Evolutionary conservation across 495 filamentous ascomycete genomes (phyloP).

Genomic region (Lepidopterella palustris): DNA sequence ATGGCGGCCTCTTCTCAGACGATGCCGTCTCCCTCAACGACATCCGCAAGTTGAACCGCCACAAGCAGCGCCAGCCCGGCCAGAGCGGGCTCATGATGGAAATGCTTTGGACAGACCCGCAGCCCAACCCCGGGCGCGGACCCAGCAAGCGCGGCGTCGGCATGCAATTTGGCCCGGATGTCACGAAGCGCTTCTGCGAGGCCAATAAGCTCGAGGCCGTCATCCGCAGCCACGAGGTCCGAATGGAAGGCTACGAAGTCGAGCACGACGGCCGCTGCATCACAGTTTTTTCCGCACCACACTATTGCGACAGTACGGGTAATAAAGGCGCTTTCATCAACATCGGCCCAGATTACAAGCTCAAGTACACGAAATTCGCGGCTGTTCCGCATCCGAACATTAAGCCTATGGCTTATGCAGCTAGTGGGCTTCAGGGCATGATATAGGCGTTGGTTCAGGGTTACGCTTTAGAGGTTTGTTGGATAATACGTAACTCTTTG

Average conservation of each 20-base stretch:
- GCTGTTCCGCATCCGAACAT: slow-evolving; percentile 94
- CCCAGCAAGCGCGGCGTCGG: slow-evolving; percentile 97
- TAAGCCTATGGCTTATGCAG: slow-evolving; percentile 68
- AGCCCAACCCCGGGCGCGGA: slow-evolving; percentile 73
- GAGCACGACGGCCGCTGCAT: slow-evolving; percentile 96
- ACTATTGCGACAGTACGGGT: slow-evolving; percentile 94
- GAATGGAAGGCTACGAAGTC: slow-evolving; percentile 96
- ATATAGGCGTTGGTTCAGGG: too few species aligned
- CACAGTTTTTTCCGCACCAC: slow-evolving; percentile 97
- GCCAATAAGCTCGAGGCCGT: slow-evolving; percentile 89
- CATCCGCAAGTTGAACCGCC: slow-evolving; percentile 84
- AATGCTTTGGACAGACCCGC: slow-evolving; percentile 99
- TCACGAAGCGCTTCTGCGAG: slow-evolving; percentile 96
- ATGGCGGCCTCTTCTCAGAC: slow-evolving; percentile 96
- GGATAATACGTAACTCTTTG: too few species aligned
- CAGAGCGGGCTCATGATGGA: slow-evolving; percentile 99
- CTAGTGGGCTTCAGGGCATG: slow-evolving; percentile 21
- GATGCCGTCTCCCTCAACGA: slow-evolving; percentile 90
- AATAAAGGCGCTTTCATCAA: slow-evolving; percentile 99
- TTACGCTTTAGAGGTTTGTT: too few species aligned
- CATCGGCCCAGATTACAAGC: slow-evolving; percentile 84
- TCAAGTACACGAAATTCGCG: slow-evolving; percentile 85
- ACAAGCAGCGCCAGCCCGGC: slow-evolving; percentile 91
- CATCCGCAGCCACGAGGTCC: slow-evolving; percentile 94
- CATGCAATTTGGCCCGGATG: slow-evolving; percentile 91